Percentiles rank a stretch among this genome's conserved stretches.
Conservation (phyloP, 345 rosid species). For the Chamaenerion angustifolium region DNA sequence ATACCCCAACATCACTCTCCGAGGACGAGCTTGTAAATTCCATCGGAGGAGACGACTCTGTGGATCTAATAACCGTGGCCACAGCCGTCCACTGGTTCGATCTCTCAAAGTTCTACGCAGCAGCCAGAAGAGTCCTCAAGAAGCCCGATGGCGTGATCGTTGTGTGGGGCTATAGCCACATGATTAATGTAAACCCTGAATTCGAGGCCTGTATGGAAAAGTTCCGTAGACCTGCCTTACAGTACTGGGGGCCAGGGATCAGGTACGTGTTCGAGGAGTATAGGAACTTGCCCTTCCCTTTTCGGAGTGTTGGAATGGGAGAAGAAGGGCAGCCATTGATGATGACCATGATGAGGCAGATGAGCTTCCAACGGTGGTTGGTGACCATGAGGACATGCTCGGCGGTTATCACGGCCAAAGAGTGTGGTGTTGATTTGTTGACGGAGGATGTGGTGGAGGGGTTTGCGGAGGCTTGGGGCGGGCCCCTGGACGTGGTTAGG, state of each 20-base stretch:
- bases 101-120: conserved; percentile 39
- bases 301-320: conserved; percentile 42
- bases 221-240: conserved; percentile 23
- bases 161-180: conserved; percentile 38
- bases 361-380: conserved; percentile 31
- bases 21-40: conserved; percentile 30
- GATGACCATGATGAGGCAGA: conserved; percentile 30
- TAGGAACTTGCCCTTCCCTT: conserved; percentile 45
- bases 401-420: conserved; percentile 29
- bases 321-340: conserved; percentile 38
- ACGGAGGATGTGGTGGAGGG: conserved; percentile 32
- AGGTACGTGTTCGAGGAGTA: conserved; percentile 25
- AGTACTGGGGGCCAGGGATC: conserved; percentile 26
- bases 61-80: conserved; percentile 45
- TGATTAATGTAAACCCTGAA: conserved; percentile 26
- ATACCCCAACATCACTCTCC: conserved; percentile 36
- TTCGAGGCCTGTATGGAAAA: conserved; percentile 28
- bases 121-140: conserved; percentile 31
- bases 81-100: conserved; percentile 64
- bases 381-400: conserved; percentile 28
- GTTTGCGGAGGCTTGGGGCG: conserved; percentile 66
- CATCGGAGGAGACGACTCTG: conserved; percentile 39
- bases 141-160: conserved; percentile 57
- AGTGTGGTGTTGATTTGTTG: conserved; percentile 48
- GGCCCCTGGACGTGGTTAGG: conserved; percentile 24